Evolutionary conservation across 2,329 filamentous ascomycete species (phyloP).

Genomic region (Colletotrichum caudatum): DNA sequence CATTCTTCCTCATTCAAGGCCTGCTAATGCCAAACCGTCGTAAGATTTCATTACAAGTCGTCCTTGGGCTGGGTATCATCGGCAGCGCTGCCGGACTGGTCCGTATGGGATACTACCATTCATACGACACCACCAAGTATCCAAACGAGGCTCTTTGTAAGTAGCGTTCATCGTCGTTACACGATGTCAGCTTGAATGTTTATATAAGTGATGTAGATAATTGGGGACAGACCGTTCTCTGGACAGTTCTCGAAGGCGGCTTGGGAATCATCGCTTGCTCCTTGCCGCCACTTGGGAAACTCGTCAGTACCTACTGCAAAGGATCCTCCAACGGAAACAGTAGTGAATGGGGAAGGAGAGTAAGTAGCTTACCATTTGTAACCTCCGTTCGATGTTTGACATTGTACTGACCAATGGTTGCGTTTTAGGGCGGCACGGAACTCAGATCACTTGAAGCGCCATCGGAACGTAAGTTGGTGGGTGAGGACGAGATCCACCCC

Average conservation of each 20-base stretch:
- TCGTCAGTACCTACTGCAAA: not conserved
- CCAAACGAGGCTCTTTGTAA: slow-evolving; percentile 14
- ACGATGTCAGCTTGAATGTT: not conserved
- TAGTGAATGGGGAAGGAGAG: no score
- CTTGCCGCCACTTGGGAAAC: not conserved
- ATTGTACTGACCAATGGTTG: no score
- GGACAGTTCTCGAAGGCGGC: slow-evolving; percentile 1
- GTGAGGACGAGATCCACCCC: no score
- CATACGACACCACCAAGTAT: slow-evolving; percentile 30
- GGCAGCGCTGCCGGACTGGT: slow-evolving; percentile 34
- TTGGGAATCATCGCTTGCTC: slow-evolving; percentile 1
- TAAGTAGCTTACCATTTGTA: no score
- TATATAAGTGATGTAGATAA: not conserved
- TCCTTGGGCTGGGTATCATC: slow-evolving; percentile 20
- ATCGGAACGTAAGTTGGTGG: no score
- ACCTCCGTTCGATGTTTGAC: no score
- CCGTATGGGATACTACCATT: slow-evolving; percentile 31
- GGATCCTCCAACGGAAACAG: not conserved
- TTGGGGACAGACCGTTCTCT: not conserved
- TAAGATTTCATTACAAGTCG: slow-evolving; percentile 37
- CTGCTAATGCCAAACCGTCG: slow-evolving; percentile 46
- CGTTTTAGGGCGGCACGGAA: no score
- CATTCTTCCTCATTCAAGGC: slow-evolving; percentile 46
- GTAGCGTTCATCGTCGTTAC: not conserved
- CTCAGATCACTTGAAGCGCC: no score